These are phyloP conservation scores for Aspergillus nidulans DNA, from an alignment of 495 filamentous ascomycete genomes.

Conservation along the genomic window DNA sequence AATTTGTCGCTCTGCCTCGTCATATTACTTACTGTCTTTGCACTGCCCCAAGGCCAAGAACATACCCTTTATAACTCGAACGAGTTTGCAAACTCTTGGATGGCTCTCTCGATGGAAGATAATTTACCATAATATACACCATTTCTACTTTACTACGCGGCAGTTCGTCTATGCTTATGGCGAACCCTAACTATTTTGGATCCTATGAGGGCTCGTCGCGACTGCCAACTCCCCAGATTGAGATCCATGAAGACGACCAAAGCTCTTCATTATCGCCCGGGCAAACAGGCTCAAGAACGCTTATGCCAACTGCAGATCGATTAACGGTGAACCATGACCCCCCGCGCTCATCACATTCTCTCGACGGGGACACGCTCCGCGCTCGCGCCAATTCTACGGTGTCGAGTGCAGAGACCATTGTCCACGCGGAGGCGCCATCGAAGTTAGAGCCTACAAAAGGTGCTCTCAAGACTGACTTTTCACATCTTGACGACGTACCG, in stretches of 20 bases:
- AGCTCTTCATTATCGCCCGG: conserved; percentile 20
- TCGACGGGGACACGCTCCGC: conserved; percentile 49
- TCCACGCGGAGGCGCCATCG: conserved; percentile 42
- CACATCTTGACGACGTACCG: conserved; percentile 40
- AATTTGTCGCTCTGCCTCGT: neutral
- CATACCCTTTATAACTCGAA: neutral
- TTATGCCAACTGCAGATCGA: conserved; percentile 18
- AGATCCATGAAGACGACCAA: neutral
- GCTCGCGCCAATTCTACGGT: conserved; percentile 45
- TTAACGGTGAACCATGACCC: conserved; percentile 28
- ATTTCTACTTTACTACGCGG: neutral
- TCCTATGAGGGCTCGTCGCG: neutral
- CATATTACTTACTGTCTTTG: neutral
- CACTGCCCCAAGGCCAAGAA: neutral
- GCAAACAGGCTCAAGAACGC: conserved; percentile 18
- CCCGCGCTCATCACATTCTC: conserved; percentile 36
- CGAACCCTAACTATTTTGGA: neutral
- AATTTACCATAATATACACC: neutral
- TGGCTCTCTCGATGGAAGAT: neutral
- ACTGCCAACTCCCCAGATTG: neutral
- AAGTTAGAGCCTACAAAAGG: conserved; percentile 23
- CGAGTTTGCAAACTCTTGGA: neutral
- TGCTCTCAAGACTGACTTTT: conserved; percentile 14
- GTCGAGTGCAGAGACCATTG: conserved; percentile 36
- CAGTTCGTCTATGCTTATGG: neutral